Evolutionary conservation across 805 yeast genomes (phyloP), one percentile per base, ranked within the genome.

Genomic region (Wickerhamomyces rabaulensis): DNA sequence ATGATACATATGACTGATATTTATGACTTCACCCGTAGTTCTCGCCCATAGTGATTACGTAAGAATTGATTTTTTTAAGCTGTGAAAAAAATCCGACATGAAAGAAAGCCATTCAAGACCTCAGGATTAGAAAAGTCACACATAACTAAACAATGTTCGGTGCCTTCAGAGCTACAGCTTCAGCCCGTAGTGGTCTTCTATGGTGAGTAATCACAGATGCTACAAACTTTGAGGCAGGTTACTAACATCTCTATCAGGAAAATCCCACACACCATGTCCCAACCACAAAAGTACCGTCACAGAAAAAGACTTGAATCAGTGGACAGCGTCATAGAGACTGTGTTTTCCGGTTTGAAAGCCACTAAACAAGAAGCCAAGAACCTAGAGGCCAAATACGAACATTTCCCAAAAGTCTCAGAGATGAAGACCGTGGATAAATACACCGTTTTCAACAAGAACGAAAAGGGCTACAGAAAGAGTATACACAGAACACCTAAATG

Each of bases 401-500:
- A 70, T 19, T 75, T 85, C 60, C 97, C 97, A 36, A 84, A 80
- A 58, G 96, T 90, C 60, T 54, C 65, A 29, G 89, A 90, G 50
- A 91, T 92, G 97, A 60, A 67, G 1, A 74, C 96, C 8, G 73
- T 67, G 52, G 95, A 94, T 68, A 92, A 92, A 67, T 94, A 94
- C 68, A 82, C 95, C 40, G 84, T 89, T 2, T 92, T 87, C 69
- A 82, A 80, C 67, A 84, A 78, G 65, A 80, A 80, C 57, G 76
- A 82, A 13, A 80, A 75, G 58, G 83, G 82, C 19, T 94, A 92
- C 68, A 80, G 98, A 71, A 92, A 90, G 69, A 82, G 91, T 53
- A 80, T 87, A 22, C 98, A 92, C 61, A 69, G 81, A 65, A 86
- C 84, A 39, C 96, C 97, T 19, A 87, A 90, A 63, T 90, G 96